These are phyloP conservation scores for Penicillium sp. DNA, from an alignment of 2,329 filamentous ascomycete species.

Conservation along the genomic window DNA sequence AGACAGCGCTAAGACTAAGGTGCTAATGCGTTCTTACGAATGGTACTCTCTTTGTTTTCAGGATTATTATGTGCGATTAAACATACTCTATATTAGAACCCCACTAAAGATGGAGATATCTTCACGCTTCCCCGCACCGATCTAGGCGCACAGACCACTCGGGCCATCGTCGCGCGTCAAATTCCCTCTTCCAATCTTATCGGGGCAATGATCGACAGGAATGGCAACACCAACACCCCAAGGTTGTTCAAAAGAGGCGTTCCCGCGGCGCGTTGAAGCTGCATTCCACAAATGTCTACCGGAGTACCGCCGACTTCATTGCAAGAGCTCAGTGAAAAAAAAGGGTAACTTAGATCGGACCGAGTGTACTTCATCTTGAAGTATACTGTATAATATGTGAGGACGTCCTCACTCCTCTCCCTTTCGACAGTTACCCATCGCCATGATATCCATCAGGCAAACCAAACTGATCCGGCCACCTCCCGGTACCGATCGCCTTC, in stretches of 20 bases:
- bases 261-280: background rate
- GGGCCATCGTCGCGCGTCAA: background rate
- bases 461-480: constrained; percentile 12
- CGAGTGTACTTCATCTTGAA: background rate
- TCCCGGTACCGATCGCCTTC: background rate
- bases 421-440: background rate
- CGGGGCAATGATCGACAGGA: background rate
- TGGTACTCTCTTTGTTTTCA: no score
- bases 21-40: no score
- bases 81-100: no score
- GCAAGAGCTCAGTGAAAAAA: background rate
- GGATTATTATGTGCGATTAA: no score
- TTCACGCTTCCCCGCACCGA: background rate
- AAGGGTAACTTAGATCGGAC: background rate
- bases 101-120: background rate
- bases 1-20: no score
- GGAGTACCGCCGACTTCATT: background rate
- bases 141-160: background rate
- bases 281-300: background rate
- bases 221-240: background rate
- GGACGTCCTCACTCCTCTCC: background rate
- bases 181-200: background rate
- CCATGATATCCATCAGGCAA: constrained; percentile 11
- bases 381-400: background rate
- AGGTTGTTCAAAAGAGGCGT: background rate